Evolutionary conservation across 2,329 filamentous ascomycete genomes (phyloP).

Genomic region (Botrytis squamosa): DNA sequence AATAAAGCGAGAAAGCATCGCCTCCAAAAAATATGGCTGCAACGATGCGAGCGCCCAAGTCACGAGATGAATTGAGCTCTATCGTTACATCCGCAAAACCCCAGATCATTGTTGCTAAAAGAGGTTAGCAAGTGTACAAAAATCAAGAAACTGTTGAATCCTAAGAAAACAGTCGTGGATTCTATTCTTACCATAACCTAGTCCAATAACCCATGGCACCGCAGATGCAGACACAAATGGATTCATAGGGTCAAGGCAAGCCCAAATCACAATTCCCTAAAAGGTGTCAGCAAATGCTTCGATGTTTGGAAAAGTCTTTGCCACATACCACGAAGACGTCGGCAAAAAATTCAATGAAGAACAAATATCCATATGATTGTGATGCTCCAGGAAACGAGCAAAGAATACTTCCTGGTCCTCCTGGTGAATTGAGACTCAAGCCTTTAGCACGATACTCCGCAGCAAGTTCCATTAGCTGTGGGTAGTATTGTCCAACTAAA

Average conservation of each 20-base stretch:
- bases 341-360: constrained; percentile 60
- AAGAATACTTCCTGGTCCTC: constrained; percentile 54
- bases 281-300: constrained; percentile 10
- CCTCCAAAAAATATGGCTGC: constrained; percentile 56
- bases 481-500: constrained; percentile 56
- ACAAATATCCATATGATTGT: constrained; percentile 54
- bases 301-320: not conserved
- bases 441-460: constrained; percentile 37
- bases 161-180: not conserved
- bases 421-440: constrained; percentile 44
- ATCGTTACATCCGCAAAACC: constrained; percentile 56
- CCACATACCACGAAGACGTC: constrained; percentile 49
- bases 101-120: constrained; percentile 44
- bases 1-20: constrained; percentile 51
- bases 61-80: constrained; percentile 56
- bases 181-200: constrained; percentile 42
- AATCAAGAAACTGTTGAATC: not conserved
- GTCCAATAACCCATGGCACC: constrained; percentile 54
- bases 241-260: constrained; percentile 56
- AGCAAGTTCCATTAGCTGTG: constrained; percentile 47
- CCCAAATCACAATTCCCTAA: constrained; percentile 54
- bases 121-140: constrained; percentile 40
- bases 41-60: constrained; percentile 58
- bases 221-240: constrained; percentile 50
- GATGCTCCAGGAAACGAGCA: constrained; percentile 51